Conservation (phyloP, 768 basidiomycete genomes). For the Hydnomerulius pinastri region DNA sequence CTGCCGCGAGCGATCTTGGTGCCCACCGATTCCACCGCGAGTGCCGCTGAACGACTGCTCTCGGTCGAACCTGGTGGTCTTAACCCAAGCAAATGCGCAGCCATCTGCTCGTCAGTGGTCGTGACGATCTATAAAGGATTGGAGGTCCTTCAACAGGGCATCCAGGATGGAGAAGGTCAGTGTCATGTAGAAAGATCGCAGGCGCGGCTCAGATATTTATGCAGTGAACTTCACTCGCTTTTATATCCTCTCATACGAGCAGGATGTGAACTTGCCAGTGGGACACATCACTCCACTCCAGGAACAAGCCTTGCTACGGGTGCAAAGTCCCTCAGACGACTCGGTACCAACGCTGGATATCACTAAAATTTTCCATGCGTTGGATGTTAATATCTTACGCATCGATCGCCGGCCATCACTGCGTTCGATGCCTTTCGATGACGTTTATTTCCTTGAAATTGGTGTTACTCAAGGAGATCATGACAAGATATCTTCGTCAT, state of each 20-base stretch:
- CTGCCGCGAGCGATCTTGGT: constrained; percentile 55
- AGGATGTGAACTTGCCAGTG: constrained; percentile 29
- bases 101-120: constrained; percentile 74
- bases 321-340: constrained; percentile 17
- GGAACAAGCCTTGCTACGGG: constrained; percentile 41
- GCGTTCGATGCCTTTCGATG: constrained; percentile 47
- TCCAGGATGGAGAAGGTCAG: constrained; percentile 53
- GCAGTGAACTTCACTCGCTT: constrained; percentile 73
- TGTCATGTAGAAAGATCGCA: not conserved
- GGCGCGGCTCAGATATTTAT: not conserved
- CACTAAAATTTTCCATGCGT: constrained; percentile 30
- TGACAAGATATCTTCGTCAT: constrained; percentile 12
- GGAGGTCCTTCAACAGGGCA: constrained; percentile 57
- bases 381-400: constrained; percentile 48
- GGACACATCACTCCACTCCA: constrained; percentile 19
- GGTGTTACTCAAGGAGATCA: constrained; percentile 1
- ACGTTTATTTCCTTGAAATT: constrained; percentile 69
- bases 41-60: constrained; percentile 54
- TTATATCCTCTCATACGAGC: constrained; percentile 52
- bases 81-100: constrained; percentile 54
- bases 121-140: constrained; percentile 60
- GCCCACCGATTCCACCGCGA: constrained; percentile 71
- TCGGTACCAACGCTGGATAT: constrained; percentile 9
- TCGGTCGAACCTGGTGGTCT: constrained; percentile 36
- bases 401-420: constrained; percentile 68